These are phyloP conservation scores for Hymenoscyphus scutula DNA, from an alignment of 2,329 filamentous ascomycete genomes.

Conservation along the genomic window DNA sequence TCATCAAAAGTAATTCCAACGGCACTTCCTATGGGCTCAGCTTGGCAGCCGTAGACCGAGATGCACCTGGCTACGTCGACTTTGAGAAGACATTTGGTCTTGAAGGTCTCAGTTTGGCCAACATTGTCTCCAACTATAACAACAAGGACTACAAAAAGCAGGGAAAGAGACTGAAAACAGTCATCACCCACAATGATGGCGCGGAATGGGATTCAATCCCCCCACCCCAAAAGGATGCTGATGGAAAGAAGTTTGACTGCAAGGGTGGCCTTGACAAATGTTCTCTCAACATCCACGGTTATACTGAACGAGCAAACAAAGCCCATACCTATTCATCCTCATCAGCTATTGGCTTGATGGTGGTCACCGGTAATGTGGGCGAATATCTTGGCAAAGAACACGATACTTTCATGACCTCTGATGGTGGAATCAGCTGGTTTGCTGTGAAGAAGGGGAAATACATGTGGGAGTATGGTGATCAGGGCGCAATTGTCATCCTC, in stretches of 20 bases:
- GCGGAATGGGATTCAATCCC: constrained; percentile 77
- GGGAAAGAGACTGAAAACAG: constrained; percentile 79
- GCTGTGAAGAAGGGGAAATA: constrained; percentile 83
- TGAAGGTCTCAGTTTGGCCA: constrained; percentile 86
- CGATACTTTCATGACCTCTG: constrained; percentile 85
- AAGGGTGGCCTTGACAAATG: constrained; percentile 64
- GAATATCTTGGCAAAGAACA: constrained; percentile 52
- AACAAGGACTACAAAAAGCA: constrained; percentile 53
- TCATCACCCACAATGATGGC: constrained; percentile 96
- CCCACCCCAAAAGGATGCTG: constrained; percentile 67
- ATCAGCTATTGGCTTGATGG: constrained; percentile 85
- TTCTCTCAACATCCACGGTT: constrained; percentile 89
- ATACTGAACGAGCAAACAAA: constrained; percentile 83
- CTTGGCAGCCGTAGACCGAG: constrained; percentile 76
- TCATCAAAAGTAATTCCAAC: constrained; percentile 98
- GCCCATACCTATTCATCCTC: constrained; percentile 84
- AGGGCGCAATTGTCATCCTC: constrained; percentile 88
- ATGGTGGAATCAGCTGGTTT: constrained; percentile 88
- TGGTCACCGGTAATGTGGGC: constrained; percentile 90
- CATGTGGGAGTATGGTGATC: constrained; percentile 94
- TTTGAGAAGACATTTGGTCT: constrained; percentile 94
- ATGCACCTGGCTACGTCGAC: constrained; percentile 76
- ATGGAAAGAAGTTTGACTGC: constrained; percentile 72
- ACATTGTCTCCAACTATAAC: constrained; percentile 74
- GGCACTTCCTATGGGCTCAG: constrained; percentile 92